phyloP scores from a whole-genome alignment of 768 basidiomycete genomes.

The Mrakia hoshinonis region DNA sequence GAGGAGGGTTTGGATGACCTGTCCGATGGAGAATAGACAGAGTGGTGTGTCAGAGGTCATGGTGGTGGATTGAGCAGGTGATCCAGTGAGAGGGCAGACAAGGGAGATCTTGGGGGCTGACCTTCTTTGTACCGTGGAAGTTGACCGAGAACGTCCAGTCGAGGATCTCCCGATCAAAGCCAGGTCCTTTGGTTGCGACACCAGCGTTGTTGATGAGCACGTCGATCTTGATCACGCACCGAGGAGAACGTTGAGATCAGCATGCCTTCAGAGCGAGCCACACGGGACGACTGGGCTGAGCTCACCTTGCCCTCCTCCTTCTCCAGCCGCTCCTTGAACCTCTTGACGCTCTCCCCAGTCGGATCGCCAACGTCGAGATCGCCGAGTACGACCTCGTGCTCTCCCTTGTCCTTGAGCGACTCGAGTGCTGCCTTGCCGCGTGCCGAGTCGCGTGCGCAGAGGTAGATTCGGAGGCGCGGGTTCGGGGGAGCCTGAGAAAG shows the following conservation, averaged over 20 bases:
- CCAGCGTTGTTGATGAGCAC: conserved; percentile 33
- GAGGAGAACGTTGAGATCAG: conserved; percentile 13
- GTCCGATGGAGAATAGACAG: background rate
- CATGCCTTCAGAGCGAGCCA: background rate
- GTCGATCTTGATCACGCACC: conserved; percentile 33
- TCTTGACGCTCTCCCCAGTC: conserved; percentile 16
- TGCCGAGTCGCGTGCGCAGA: conserved; percentile 25
- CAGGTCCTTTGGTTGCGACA: conserved; percentile 17
- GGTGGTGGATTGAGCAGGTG: no score
- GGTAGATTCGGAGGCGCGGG: conserved; percentile 30
- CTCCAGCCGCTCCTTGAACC: conserved; percentile 20
- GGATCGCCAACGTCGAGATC: conserved; percentile 31
- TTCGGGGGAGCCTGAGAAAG: conserved; percentile 28
- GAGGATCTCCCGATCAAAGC: conserved; percentile 30
- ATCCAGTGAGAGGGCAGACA: background rate
- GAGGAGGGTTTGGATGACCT: conserved; percentile 30
- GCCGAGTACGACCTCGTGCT: conserved; percentile 21
- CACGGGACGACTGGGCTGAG: background rate
- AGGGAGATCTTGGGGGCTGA: background rate
- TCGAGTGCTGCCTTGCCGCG: conserved; percentile 28
- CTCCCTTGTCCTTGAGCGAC: conserved; percentile 17
- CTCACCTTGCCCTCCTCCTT: conserved; percentile 23
- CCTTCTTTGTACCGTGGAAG: conserved; percentile 30
- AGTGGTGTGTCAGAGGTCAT: background rate
- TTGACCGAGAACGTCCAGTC: conserved; percentile 31